phyloP scores from a whole-genome alignment of 345 rosid genomes.

The Brassica incana region DNA sequence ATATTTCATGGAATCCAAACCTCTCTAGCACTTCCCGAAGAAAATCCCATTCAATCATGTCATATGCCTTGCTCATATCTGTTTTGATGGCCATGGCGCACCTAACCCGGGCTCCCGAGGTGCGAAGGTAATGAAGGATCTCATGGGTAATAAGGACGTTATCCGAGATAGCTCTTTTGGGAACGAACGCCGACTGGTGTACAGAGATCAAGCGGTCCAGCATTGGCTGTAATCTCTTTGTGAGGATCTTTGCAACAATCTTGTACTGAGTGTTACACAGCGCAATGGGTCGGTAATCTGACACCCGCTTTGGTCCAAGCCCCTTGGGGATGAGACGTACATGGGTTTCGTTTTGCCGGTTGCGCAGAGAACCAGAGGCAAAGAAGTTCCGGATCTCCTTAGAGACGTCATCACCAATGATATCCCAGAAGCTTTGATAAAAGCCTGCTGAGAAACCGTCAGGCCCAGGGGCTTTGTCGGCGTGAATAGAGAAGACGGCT shows the following conservation, averaged over 20 bases:
- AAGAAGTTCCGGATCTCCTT: background rate
- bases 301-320: background rate
- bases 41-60: background rate
- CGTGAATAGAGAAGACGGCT: background rate
- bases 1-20: background rate
- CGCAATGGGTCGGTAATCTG: background rate
- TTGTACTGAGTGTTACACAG: background rate
- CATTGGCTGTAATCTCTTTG: background rate
- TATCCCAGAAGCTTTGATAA: background rate
- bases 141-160: background rate
- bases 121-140: background rate
- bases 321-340: background rate
- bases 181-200: background rate
- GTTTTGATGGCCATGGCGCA: background rate
- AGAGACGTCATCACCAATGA: background rate
- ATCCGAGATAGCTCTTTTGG: background rate
- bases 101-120: background rate
- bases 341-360: background rate
- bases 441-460: background rate
- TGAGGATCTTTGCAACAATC: background rate
- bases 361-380: background rate
- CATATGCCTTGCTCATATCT: background rate
- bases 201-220: background rate
- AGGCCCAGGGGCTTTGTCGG: background rate
- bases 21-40: background rate